phyloP scores from a whole-genome alignment of 176 grass and related monocot genomes.

The Ananas comosus region DNA sequence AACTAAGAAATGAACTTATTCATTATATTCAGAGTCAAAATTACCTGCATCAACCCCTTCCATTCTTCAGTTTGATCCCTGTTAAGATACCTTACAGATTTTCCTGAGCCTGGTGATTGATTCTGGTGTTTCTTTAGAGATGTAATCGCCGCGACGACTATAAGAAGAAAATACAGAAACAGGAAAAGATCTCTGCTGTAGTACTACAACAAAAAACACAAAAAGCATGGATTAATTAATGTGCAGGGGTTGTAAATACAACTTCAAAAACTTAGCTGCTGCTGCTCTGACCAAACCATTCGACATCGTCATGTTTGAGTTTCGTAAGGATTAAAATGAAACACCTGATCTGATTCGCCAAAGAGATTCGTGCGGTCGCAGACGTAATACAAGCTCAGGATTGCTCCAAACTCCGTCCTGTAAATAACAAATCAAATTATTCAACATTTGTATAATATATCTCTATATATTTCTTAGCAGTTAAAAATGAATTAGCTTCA shows the following conservation, averaged over 20 bases:
- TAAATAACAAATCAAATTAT: neutral
- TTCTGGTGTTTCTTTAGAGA: constrained; percentile 17
- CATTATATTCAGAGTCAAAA: neutral
- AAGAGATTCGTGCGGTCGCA: constrained; percentile 88
- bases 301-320: neutral
- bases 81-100: constrained; percentile 15
- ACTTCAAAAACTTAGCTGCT: no score
- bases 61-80: constrained; percentile 30
- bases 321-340: neutral
- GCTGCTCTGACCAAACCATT: no score
- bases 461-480: neutral
- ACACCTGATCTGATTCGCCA: constrained; percentile 66
- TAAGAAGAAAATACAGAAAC: constrained; percentile 27
- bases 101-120: constrained; percentile 9
- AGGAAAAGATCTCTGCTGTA: constrained; percentile 28
- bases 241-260: no score
- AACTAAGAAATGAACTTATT: no score
- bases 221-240: no score
- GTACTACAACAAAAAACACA: constrained; percentile 5
- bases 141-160: constrained; percentile 22
- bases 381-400: constrained; percentile 73
- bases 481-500: neutral
- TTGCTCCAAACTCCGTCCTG: constrained; percentile 62
- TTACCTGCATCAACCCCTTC: constrained; percentile 30
- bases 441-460: neutral